Evolutionary conservation across 352 stramenopile species (phyloP).

Genomic region (Phytophthora litchii): DNA sequence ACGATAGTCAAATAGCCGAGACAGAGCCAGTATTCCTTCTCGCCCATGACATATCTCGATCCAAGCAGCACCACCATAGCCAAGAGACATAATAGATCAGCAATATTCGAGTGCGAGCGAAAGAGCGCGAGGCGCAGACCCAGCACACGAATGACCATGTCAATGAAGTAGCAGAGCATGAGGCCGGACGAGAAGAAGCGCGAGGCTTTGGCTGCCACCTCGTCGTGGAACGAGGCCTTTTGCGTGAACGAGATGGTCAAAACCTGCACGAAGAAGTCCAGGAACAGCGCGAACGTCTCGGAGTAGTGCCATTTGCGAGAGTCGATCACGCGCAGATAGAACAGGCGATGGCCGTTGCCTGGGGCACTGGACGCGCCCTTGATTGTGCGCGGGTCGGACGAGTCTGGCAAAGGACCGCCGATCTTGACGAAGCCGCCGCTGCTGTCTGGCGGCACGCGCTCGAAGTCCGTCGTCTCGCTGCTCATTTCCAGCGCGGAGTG

Average conservation of each 20-base stretch:
- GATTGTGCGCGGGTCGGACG: conserved; percentile 71
- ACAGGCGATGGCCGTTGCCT: conserved; percentile 69
- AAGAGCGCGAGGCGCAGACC: conserved; percentile 77
- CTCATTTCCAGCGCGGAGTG: conserved; percentile 41
- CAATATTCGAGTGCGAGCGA: conserved; percentile 84
- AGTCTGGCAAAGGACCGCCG: conserved; percentile 70
- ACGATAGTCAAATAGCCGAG: conserved; percentile 74
- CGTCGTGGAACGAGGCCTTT: conserved; percentile 59
- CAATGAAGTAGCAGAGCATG: conserved; percentile 84
- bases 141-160: conserved; percentile 82
- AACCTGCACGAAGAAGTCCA: conserved; percentile 89
- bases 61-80: conserved; percentile 62
- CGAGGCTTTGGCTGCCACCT: conserved; percentile 70
- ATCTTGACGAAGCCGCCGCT: conserved; percentile 80
- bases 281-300: conserved; percentile 83
- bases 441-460: conserved; percentile 51
- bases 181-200: conserved; percentile 76
- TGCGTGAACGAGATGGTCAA: conserved; percentile 81
- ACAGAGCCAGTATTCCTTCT: conserved; percentile 75
- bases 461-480: conserved; percentile 58
- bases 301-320: conserved; percentile 91
- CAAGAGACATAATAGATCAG: conserved; percentile 76
- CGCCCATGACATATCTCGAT: conserved; percentile 53
- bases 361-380: conserved; percentile 48
- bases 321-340: conserved; percentile 85